Base-by-base conservation (phyloP, 352 stramenopile genomes). In the Peronospora destructor region DNA sequence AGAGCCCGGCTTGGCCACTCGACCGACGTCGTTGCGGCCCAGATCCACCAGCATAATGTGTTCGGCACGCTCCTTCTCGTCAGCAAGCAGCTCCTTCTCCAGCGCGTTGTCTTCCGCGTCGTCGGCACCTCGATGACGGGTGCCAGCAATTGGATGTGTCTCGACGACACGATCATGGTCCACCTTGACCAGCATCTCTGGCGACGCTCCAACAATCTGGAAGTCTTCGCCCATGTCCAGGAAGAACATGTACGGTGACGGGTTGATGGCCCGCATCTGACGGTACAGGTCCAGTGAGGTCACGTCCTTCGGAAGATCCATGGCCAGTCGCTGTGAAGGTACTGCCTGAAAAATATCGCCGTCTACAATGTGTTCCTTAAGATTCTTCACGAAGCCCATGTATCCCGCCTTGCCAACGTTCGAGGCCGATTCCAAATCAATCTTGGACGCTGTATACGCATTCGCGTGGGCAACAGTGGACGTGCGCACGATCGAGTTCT, bases 21-120 rank as follows among this genome's bases (percentile, higher is more conserved):
- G 81, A 6, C 87, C 87, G 14, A 95, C 73, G 47, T 96, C 87
- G 47, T 96, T 96, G 29, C 87, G 81, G 4, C 87, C 87, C 5
- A 96, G 56, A 55, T 96, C 87, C 35, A 96, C 85, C 7, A 96
- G 71, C 87, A 96, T 96, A 47, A 96, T 91, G 73, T 96, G 87
- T 49, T 96, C 87, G 6, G 85, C 79, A 34, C 84, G 85, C 55
- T 96, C 87, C 59, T 96, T 96, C 62, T 91, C 73, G 56, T 94
- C 85, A 2, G 71, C 58, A 1, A 95, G 69, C 43, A 96, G 61
- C 14, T 92, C 80, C n/a, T 77, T 49, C 11, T 68, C 78, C 16
- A 96, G 63, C 10, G 75, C 79, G 2, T 78, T 73, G 60, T 96
- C 87, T 53, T 96, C 87, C 26, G 72, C 84, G n/a, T 91, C 77